These are phyloP conservation scores for Colletotrichum brevisporum DNA, from an alignment of 2,329 filamentous ascomycete genomes.

Conservation along the genomic window DNA sequence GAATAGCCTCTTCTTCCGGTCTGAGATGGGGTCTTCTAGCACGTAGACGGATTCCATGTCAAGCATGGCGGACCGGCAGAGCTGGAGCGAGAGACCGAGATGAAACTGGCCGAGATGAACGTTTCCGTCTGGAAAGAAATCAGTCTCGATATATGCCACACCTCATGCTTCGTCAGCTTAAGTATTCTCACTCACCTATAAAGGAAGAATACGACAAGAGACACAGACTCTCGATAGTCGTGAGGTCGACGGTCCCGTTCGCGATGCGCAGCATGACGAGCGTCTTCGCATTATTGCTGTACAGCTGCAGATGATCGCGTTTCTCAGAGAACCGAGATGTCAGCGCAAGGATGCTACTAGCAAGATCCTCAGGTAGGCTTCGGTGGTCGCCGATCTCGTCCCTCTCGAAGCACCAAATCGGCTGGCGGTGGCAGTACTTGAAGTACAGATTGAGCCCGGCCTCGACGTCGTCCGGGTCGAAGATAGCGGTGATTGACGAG, in stretches of 20 bases:
- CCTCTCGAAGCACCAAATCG: conserved; percentile 62
- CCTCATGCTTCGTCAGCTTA: background rate
- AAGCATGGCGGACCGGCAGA: conserved; percentile 65
- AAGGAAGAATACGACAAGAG: conserved; percentile 64
- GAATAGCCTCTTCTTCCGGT: conserved; percentile 64
- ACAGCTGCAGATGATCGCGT: conserved; percentile 50
- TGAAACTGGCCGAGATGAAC: conserved; percentile 64
- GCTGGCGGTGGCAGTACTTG: conserved; percentile 59
- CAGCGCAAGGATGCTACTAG: conserved; percentile 57
- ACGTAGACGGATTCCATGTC: conserved; percentile 58
- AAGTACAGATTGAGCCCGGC: conserved; percentile 57
- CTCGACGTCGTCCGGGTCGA: conserved; percentile 52
- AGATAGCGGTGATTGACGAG: conserved; percentile 43
- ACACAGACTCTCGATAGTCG: conserved; percentile 66
- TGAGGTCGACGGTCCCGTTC: conserved; percentile 63
- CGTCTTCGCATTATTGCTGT: conserved; percentile 57
- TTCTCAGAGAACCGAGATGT: conserved; percentile 56
- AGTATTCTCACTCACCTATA: conserved; percentile 53
- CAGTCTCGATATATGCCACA: conserved; percentile 21
- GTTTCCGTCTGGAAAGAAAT: conserved; percentile 58
- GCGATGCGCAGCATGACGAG: conserved; percentile 64
- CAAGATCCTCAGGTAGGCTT: conserved; percentile 56
- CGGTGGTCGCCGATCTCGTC: conserved; percentile 54
- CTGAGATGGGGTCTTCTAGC: conserved; percentile 50
- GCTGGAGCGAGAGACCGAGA: conserved; percentile 63